Conservation (phyloP, 148 eudicot species). For the Fagopyrum tataricum region DNA sequence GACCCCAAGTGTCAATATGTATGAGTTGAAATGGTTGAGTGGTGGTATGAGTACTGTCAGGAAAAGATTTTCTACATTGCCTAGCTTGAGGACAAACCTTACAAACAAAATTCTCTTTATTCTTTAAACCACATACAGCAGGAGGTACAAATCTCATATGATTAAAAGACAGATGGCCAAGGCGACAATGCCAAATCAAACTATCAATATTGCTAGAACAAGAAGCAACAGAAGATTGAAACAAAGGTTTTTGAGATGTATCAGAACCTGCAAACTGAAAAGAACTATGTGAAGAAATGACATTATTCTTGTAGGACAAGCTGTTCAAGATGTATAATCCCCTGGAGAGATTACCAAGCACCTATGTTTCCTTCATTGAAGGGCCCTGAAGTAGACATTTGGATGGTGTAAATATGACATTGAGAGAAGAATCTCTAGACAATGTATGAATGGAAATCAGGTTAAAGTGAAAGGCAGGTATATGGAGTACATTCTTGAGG, state of each 20-base stretch:
- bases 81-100: neutral
- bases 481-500: neutral
- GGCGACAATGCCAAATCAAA: neutral
- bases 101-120: neutral
- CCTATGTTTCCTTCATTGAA: neutral
- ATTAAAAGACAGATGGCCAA: neutral
- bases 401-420: neutral
- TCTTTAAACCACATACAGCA: neutral
- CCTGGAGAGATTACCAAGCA: neutral
- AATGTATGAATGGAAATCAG: neutral
- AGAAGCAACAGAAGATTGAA: too few species aligned
- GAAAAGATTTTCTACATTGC: neutral
- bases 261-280: too few species aligned
- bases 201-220: neutral
- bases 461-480: neutral
- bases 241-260: too few species aligned
- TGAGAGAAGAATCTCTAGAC: neutral
- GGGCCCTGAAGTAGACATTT: neutral
- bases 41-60: too few species aligned
- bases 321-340: neutral
- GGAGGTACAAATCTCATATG: neutral
- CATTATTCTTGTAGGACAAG: neutral
- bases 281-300: too few species aligned
- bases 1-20: neutral
- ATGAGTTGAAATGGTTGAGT: neutral